Percentiles rank a stretch among this genome's conserved stretches.
These are phyloP conservation scores for Solanum chiquidenum DNA, from an alignment of 257 asterid genomes.

Conservation along the genomic window DNA sequence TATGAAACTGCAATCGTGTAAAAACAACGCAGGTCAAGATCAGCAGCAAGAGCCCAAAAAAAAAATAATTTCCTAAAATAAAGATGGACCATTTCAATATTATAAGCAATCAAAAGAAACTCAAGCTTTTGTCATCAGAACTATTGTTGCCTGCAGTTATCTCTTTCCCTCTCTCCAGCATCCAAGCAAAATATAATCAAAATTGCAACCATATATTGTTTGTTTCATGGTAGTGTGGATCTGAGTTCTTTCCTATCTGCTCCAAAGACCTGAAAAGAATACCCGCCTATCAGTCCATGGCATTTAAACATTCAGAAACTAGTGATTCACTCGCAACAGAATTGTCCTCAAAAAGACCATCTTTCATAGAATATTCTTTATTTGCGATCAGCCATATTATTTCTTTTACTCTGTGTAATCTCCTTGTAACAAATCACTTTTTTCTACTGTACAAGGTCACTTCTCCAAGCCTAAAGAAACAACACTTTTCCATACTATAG, in stretches of 20 bases:
- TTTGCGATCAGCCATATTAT: background rate
- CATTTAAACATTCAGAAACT: background rate
- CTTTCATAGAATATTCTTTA: background rate
- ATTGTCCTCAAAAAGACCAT: background rate
- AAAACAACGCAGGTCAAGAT: background rate
- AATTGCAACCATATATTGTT: background rate
- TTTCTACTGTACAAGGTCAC: background rate
- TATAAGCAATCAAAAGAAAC: background rate
- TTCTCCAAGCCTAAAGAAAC: background rate
- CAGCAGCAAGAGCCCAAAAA: background rate
- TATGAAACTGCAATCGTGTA: background rate
- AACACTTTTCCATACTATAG: background rate
- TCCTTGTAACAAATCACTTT: background rate
- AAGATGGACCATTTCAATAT: background rate
- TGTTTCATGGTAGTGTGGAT: conserved; percentile 56
- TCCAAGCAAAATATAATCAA: background rate
- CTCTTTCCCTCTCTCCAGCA: background rate
- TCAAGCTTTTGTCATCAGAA: background rate
- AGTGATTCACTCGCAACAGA: background rate
- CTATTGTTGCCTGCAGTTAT: background rate
- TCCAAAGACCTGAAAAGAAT: conserved; percentile 59
- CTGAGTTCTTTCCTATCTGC: conserved; percentile 79
- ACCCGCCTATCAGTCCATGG: background rate
- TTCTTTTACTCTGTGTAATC: background rate
- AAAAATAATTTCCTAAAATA: background rate